These are phyloP conservation scores for Euphorbia peplus DNA, from an alignment of 345 rosid species.

Conservation along the genomic window DNA sequence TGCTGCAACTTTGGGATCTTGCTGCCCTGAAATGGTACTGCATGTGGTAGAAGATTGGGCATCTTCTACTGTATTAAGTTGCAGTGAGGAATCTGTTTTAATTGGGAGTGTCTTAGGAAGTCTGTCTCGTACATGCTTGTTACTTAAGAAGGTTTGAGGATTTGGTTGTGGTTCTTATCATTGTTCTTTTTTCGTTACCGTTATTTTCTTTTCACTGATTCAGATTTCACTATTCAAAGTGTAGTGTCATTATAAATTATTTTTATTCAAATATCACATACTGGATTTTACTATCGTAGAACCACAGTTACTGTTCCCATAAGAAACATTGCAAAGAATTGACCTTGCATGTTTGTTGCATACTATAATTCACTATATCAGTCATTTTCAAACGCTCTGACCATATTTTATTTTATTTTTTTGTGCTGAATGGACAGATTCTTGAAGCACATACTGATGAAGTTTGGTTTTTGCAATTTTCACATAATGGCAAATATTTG, in stretches of 20 bases:
- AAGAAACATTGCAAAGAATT: background rate
- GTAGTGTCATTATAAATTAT: background rate
- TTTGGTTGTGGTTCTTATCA: background rate
- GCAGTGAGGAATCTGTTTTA: background rate
- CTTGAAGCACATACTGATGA: conserved; percentile 57
- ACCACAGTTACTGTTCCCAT: background rate
- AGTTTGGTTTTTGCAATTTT: conserved; percentile 70
- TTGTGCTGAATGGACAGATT: conserved; percentile 34
- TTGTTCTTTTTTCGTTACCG: background rate
- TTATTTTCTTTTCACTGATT: background rate
- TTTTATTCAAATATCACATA: no score
- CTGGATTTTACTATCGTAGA: background rate
- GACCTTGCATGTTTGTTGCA: background rate
- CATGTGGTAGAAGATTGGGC: background rate
- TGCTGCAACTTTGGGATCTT: background rate
- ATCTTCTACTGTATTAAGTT: background rate
- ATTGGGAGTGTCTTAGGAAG: background rate
- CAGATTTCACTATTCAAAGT: no score
- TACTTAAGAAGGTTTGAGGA: background rate
- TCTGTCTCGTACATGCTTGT: background rate
- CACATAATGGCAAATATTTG: conserved; percentile 60
- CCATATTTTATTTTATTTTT: background rate
- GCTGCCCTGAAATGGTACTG: background rate
- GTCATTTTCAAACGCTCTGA: background rate
- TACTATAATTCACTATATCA: background rate